phyloP scores from a whole-genome alignment of 495 filamentous ascomycete species.

The Tuber calosporum region DNA sequence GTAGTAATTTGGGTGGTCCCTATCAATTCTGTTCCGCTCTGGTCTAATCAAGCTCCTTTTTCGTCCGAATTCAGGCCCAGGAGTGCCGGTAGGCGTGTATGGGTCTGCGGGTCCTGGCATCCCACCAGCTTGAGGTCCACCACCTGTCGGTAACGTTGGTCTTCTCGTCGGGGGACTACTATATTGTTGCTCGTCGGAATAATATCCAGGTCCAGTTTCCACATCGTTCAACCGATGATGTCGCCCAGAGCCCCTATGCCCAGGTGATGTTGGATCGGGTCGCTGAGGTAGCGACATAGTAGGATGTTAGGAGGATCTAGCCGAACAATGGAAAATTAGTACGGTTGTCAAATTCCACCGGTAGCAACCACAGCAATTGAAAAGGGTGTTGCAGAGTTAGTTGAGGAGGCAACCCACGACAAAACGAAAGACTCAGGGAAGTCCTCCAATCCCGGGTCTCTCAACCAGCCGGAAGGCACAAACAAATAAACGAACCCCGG shows the following conservation, averaged over 20 bases:
- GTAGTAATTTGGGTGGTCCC: constrained; percentile 85
- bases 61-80: constrained; percentile 50
- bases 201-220: constrained; percentile 13
- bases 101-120: constrained; percentile 15
- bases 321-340: constrained; percentile 9
- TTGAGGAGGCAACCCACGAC: constrained; percentile 6
- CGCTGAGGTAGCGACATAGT: constrained; percentile 33
- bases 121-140: constrained; percentile 44
- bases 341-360: background rate
- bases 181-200: constrained; percentile 45
- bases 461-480: background rate
- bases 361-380: constrained; percentile 15
- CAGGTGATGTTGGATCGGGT: constrained; percentile 28
- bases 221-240: constrained; percentile 19
- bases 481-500: constrained; percentile 11
- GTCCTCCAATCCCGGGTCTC: constrained; percentile 19
- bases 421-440: constrained; percentile 28
- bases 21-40: constrained; percentile 72
- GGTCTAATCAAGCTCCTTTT: constrained; percentile 83
- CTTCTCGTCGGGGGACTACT: constrained; percentile 42
- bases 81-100: constrained; percentile 40
- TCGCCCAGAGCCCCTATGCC: constrained; percentile 12
- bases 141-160: constrained; percentile 38
- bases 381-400: background rate
- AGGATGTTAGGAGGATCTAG: constrained; percentile 5